A percentile compares a stretch with the other conserved stretches of the same genome.
Evolutionary conservation across 1,284 basidiomycete species (phyloP).

Genomic region (Singerocomus rubriflavus): DNA sequence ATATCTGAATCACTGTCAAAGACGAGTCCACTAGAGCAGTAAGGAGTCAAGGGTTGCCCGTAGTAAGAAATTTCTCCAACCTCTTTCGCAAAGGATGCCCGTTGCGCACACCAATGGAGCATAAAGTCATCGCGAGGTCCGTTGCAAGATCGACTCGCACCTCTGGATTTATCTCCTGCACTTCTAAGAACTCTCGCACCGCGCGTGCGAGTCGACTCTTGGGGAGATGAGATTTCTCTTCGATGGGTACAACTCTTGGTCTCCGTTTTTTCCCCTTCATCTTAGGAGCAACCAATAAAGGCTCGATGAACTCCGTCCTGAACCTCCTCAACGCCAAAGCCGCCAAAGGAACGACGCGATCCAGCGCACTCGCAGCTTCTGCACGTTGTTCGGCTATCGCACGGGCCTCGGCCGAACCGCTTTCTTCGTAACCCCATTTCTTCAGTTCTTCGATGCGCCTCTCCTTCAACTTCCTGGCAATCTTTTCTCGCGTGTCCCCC

Average conservation of each 20-base stretch:
- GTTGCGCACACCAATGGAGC: slow-evolving; percentile 52
- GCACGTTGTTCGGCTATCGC: slow-evolving; percentile 62
- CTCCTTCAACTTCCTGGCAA: slow-evolving; percentile 55
- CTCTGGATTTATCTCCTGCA: slow-evolving; percentile 44
- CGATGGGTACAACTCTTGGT: slow-evolving; percentile 24
- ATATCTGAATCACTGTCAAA: slow-evolving; percentile 1
- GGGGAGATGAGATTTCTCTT: slow-evolving; percentile 42
- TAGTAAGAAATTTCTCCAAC: slow-evolving; percentile 50
- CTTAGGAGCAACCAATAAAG: slow-evolving; percentile 63
- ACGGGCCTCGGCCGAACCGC: slow-evolving; percentile 45
- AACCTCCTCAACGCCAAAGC: slow-evolving; percentile 67
- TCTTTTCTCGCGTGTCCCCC: slow-evolving; percentile 54
- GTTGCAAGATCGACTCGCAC: slow-evolving; percentile 45
- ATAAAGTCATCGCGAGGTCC: slow-evolving; percentile 51
- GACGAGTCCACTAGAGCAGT: background rate
- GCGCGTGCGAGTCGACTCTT: slow-evolving; percentile 65
- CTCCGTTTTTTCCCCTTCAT: slow-evolving; percentile 52
- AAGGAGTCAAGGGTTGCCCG: slow-evolving; percentile 5
- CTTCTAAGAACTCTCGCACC: slow-evolving; percentile 60
- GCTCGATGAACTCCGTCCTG: slow-evolving; percentile 66
- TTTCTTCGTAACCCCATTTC: slow-evolving; percentile 65
- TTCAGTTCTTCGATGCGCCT: slow-evolving; percentile 57
- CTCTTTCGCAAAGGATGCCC: slow-evolving; percentile 65
- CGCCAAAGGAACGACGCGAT: slow-evolving; percentile 60
- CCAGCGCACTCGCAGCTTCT: slow-evolving; percentile 64